A percentile compares a stretch with the other conserved stretches of the same genome.
Conservation (phyloP, 768 basidiomycete species). For the Hygrocybe punicea region DNA sequence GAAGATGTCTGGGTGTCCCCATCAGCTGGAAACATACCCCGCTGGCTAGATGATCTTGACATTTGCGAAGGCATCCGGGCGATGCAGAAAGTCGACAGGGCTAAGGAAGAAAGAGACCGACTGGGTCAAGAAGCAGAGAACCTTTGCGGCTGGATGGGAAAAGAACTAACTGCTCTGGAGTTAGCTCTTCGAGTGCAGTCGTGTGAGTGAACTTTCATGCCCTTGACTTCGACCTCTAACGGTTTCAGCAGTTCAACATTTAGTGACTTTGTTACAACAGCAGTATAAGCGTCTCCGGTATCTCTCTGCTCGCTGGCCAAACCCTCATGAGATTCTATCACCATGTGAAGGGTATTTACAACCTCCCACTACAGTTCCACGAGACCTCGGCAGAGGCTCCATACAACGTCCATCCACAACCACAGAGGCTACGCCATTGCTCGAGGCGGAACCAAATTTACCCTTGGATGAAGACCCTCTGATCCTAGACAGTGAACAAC, state of each 20-base stretch:
- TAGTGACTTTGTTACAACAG: conserved; percentile 12
- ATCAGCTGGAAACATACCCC: conserved; percentile 10
- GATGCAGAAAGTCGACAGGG: conserved; percentile 26
- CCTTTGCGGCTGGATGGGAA: conserved; percentile 33
- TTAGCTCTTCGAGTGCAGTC: conserved; percentile 15
- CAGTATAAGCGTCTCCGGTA: conserved; percentile 9
- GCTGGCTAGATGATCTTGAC: conserved; percentile 4
- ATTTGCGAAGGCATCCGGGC: conserved; percentile 13
- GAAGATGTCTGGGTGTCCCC: conserved; percentile 37
- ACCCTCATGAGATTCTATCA: conserved; percentile 8
- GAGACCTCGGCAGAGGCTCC: not conserved
- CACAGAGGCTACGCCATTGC: not conserved
- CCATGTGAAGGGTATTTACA: conserved; percentile 12
- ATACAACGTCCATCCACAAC: not conserved
- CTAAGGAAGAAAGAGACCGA: conserved; percentile 27
- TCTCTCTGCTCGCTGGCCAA: conserved; percentile 12
- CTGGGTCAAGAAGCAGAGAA: conserved; percentile 32
- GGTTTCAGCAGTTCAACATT: not conserved
- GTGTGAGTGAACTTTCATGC: conserved; percentile 16
- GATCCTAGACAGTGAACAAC: not conserved
- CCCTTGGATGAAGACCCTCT: not conserved
- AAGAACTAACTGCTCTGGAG: conserved; percentile 27
- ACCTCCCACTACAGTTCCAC: not conserved
- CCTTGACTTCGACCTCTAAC: not conserved
- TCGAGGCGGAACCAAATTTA: not conserved